Evolutionary conservation across 2,329 filamentous ascomycete species (phyloP), one percentile per base, ranked within the genome.

Genomic region (Colletotrichum sp.): DNA sequence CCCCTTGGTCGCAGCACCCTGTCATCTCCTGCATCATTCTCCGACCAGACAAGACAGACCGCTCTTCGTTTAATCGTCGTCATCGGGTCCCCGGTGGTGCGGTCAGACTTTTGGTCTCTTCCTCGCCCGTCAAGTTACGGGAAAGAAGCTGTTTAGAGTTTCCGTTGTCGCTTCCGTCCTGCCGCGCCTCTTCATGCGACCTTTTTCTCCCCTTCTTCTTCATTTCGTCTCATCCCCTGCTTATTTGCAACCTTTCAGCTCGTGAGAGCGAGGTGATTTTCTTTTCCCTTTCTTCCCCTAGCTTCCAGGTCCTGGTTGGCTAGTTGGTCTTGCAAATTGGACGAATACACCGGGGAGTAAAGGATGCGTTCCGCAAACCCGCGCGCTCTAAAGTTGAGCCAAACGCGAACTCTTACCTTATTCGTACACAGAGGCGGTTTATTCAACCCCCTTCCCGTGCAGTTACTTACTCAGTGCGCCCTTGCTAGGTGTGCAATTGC

Each of bases 341-440:
- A 52, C 10, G n/a, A 52, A 22, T 22, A 5, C 12, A 22, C 44
- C n/a, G 44, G 44, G 44, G 44, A 22, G 26, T 3, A 34, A 22
- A 32, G 16, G 26, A 22, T 62, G 12, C 30, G n/a, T 24, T 62
- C 59, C 59, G 59, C 59, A 22, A 52, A 62, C 59, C 59, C 59
- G 59, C 59, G 30, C 59, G 26, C 28, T 32, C 59, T 62, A 32
- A 36, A 24, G 22, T 26, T 44, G 7, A 57, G 32, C 32, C 57
- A 72, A 75, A 75, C 70, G 16, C 44, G 57, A 63, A 67, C 73
- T 75, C 39, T 55, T 18, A 70, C 39, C 16, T 34, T 15, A 36
- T 62, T 34, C n/a, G 4, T 6, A 9, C n/a, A 8, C 24, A 24
- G 18, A 15, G 59, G 18, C 59, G 30, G n/a, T 12, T 36, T 30